Conservation (phyloP, 352 stramenopile species). For the Phytophthora gonapodyides region DNA sequence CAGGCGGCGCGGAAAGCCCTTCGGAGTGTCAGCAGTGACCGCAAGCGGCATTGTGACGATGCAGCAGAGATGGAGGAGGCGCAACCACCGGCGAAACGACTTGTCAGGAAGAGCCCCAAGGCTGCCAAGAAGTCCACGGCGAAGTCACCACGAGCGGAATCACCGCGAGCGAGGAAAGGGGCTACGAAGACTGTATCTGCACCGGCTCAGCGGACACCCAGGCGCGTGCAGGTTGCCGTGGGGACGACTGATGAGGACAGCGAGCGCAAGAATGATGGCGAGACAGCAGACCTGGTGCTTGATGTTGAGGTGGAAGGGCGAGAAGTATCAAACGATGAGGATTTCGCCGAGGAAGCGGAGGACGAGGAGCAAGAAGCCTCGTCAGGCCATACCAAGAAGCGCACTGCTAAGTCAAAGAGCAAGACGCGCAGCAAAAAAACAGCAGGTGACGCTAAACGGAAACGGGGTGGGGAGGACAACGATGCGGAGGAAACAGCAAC, state of each 20-base stretch:
- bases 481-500: constrained; percentile 5
- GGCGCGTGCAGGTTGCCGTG: constrained; percentile 53
- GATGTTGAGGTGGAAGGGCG: constrained; percentile 54
- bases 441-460: constrained; percentile 24
- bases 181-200: constrained; percentile 10
- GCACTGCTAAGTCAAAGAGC: constrained; percentile 4
- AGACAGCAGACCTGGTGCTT: constrained; percentile 61
- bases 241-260: constrained; percentile 56
- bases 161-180: constrained; percentile 20
- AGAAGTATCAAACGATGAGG: constrained; percentile 19
- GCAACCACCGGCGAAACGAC: constrained; percentile 4
- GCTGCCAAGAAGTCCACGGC: constrained; percentile 14
- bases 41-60: constrained; percentile 15
- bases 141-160: constrained; percentile 12
- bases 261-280: constrained; percentile 42
- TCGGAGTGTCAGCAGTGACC: constrained; percentile 12
- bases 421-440: constrained; percentile 18
- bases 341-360: background rate
- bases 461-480: constrained; percentile 14
- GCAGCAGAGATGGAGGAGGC: constrained; percentile 8
- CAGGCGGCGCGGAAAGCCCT: constrained; percentile 22
- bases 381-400: constrained; percentile 12
- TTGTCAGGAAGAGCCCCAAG: constrained; percentile 25
- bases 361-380: constrained; percentile 14
- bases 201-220: constrained; percentile 15